Evolutionary conservation across 495 filamentous ascomycete genomes (phyloP), one percentile per base, ranked within the genome.

Genomic region (Daldinia loculata): DNA sequence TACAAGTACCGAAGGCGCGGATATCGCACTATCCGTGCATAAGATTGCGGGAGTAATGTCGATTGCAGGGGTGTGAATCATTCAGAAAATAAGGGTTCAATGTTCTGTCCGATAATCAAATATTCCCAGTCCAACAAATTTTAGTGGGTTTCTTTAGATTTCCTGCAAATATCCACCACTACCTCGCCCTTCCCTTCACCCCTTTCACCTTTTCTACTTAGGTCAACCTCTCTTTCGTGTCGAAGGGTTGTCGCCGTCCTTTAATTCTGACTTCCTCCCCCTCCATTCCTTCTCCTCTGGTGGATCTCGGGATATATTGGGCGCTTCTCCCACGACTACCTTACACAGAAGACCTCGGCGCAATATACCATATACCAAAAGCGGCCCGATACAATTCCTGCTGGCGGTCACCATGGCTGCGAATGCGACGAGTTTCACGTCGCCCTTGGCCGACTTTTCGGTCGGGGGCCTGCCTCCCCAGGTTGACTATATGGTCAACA

Each of bases 361-460:
- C 62, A 34, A 64, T n/a, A 60, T 30, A 27, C 27, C 38, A 0
- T 17, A 17, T 53, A 22, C 53, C 48, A 27, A 56, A 51, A 17
- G 14, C 43, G n/a, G 50, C 27, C 14, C 17, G 11, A 12, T n/a
- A 55, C 53, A 12, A 11, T 29, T 55, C 9, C 17, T 62, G 19
- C 19, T 17, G 26, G 43, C 67, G 58, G 73, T 69, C 79, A 77
- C 63, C 56, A 91, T 93, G 90, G 87, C 84, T 73, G 79, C 85
- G 56, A 93, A 91, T 76, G 88, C 85, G 81, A 82, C 80, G 26
- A 91, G 86, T 80, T 92, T 93, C 72, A 86, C 88, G 73, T 95
- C 93, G 81, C 91, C 92, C 12, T 78, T 90, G 74, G 92, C 92
- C 66, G 89, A 90, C 79, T 80, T 83, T 65, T 80, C 85, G 62